phyloP scores from a whole-genome alignment of 2,329 filamentous ascomycete genomes.

The Penicillium sp. region DNA sequence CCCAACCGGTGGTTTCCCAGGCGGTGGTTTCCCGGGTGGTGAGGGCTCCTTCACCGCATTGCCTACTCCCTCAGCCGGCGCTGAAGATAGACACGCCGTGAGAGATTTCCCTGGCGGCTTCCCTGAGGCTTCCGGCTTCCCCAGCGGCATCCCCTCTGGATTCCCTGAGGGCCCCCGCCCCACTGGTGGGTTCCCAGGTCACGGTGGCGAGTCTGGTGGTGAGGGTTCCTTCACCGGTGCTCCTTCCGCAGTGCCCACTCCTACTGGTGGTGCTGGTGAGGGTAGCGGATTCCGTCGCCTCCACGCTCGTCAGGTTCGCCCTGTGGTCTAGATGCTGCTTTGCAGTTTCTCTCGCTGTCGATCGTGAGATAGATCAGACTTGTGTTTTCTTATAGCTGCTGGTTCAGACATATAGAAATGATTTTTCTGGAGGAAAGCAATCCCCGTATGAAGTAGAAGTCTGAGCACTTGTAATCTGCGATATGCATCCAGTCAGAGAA shows the following conservation, averaged over 20 bases:
- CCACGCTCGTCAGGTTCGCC: conserved; percentile 30
- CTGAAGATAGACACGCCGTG: background rate
- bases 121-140: conserved; percentile 1
- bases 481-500: too few relatives aligned
- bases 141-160: conserved; percentile 1
- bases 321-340: conserved; percentile 17
- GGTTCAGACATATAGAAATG: conserved; percentile 19
- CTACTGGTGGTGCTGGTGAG: conserved; percentile 7
- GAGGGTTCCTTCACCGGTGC: background rate
- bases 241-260: background rate
- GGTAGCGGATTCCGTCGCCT: conserved; percentile 18
- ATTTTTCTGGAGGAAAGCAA: background rate
- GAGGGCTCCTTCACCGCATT: background rate
- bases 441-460: too few relatives aligned
- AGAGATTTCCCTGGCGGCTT: background rate
- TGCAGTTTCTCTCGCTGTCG: conserved; percentile 3
- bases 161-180: conserved; percentile 11
- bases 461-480: background rate
- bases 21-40: background rate
- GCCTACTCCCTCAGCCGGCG: background rate
- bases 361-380: conserved; percentile 12
- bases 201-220: too few relatives aligned
- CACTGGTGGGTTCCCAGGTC: too few relatives aligned
- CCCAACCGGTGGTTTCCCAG: background rate
- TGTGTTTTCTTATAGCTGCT: conserved; percentile 18